Base-by-base conservation (phyloP, 1,139 yeast genomes). In the Meyerozyma guilliermondii region DNA sequence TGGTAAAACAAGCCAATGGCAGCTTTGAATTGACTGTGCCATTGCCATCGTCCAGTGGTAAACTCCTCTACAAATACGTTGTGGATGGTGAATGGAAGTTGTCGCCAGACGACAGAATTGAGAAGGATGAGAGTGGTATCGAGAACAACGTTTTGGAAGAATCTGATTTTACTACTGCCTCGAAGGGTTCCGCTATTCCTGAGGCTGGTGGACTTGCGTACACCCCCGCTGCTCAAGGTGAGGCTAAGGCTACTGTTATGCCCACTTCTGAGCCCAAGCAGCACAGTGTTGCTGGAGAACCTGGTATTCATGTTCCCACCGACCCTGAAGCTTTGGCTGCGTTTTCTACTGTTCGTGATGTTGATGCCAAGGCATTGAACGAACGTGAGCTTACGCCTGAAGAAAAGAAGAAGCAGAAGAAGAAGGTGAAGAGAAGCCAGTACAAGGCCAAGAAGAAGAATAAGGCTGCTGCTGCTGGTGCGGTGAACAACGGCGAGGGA, bases 1-100 rank as follows among this genome's bases (percentile, higher is more conserved):
- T 85, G 49, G 79, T 80, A 39, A 78, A 82, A 57, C 78, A 76
- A 49, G 60, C 77, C 3, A 76, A 74, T 50, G 89, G 87, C 8
- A 70, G 78, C 5, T 83, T 81, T 52, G 76, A 75, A 46, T 59
- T 82, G 44, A 72, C 80, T 3, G 73, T 83, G 50, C 91, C 81
- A 42, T 71, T 74, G 46, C 78, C 55, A 35, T 39, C 31, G 11
- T 51, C 53, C n/a, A 42, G 45, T 18, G 77, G 68, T 26, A 74
- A 66, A 50, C 53, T 81, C 20, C 62, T 71, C 42, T 85, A 82
- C 68, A 85, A 86, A 65, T 86, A 80, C 57, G 77, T 86, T 43
- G 87, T 85, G 40, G 91, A 86, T 56, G 91, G 84, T 31, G 76
- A 76, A 34, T 86, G 94, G 94, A 54, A 58, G 29, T 71, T 77